These are phyloP conservation scores for Stachybotrys chlorohalonatus DNA, from an alignment of 2,329 filamentous ascomycete genomes.

Conservation along the genomic window DNA sequence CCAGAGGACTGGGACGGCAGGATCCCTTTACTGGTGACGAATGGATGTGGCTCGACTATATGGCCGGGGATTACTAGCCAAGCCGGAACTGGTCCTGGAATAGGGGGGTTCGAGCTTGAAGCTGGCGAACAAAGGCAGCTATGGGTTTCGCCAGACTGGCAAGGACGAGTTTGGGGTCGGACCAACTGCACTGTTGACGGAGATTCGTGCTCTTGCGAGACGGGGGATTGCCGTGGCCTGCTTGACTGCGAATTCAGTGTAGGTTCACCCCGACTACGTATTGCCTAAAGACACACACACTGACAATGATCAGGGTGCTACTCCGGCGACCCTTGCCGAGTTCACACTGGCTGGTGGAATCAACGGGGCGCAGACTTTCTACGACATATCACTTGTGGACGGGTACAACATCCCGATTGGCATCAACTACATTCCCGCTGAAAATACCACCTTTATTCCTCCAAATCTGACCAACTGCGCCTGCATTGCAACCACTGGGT, in stretches of 20 bases:
- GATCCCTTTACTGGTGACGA: conserved; percentile 59
- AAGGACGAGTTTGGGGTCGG: conserved; percentile 72
- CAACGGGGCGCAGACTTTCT: conserved; percentile 58
- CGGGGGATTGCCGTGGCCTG: conserved; percentile 67
- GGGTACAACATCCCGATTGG: conserved; percentile 73
- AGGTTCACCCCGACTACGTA: conserved; percentile 20
- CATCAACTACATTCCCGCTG: conserved; percentile 49
- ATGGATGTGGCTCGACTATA: conserved; percentile 61
- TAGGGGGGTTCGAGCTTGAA: conserved; percentile 59
- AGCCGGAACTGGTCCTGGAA: conserved; percentile 56
- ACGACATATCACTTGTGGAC: conserved; percentile 78
- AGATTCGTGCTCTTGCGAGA: conserved; percentile 59
- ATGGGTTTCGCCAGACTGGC: conserved; percentile 65
- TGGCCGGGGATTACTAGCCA: conserved; percentile 73
- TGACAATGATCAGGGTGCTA: conserved; percentile 44
- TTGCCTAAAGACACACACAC: background rate
- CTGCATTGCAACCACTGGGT: conserved; percentile 63
- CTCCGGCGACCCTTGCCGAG: conserved; percentile 70
- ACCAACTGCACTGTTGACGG: conserved; percentile 74
- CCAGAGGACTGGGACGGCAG: conserved; percentile 25
- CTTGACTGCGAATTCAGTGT: conserved; percentile 62
- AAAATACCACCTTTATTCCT: conserved; percentile 57
- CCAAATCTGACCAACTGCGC: conserved; percentile 69
- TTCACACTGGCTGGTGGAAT: conserved; percentile 65
- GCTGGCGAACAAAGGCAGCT: conserved; percentile 50